Conservation (phyloP, 805 yeast genomes). For the Wickerhamomyces subpelliculosus region DNA sequence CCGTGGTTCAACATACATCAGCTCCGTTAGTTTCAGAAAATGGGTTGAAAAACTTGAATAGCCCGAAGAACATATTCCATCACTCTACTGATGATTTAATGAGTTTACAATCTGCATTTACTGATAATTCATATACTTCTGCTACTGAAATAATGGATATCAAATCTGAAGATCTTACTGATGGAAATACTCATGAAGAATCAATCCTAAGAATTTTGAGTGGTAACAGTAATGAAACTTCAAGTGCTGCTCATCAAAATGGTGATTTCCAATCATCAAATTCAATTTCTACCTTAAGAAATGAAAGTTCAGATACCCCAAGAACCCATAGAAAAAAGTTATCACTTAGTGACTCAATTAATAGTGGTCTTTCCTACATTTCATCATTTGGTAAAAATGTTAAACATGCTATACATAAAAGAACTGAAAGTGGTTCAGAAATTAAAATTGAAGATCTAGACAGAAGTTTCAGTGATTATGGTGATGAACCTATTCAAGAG, state of each 20-base stretch:
- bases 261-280: constrained; percentile 10
- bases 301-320: not conserved
- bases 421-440: not conserved
- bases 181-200: not conserved
- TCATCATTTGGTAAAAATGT: constrained; percentile 6
- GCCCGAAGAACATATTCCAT: not conserved
- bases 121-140: constrained; percentile 11
- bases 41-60: constrained; percentile 12
- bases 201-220: not conserved
- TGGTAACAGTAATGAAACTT: too few species aligned
- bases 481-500: too few species aligned
- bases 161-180: constrained; percentile 1
- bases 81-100: constrained; percentile 8
- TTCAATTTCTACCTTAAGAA: constrained; percentile 15
- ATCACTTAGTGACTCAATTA: constrained; percentile 17
- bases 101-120: constrained; percentile 5
- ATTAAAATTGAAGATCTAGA: too few species aligned
- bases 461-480: too few species aligned
- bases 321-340: constrained; percentile 12
- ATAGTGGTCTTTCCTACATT: constrained; percentile 8
- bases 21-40: constrained; percentile 11
- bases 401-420: constrained; percentile 1
- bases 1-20: constrained; percentile 5
- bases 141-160: constrained; percentile 16
- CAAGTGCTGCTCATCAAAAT: too few species aligned